Evolutionary conservation across 768 basidiomycete species (phyloP).

Genomic region (Xerocomellus dryophilus): DNA sequence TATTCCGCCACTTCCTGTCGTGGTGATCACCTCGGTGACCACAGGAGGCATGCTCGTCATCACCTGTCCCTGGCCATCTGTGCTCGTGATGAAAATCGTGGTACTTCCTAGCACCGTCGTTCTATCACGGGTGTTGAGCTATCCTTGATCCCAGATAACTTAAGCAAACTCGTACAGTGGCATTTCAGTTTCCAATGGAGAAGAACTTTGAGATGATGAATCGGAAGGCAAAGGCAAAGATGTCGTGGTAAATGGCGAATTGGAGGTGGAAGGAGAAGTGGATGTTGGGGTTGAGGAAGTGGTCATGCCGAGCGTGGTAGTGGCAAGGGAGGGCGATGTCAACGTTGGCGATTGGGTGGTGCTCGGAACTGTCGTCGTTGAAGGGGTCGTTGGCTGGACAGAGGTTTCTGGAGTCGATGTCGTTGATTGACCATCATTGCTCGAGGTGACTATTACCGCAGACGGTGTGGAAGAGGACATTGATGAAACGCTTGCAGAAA

Average conservation of each 20-base stretch:
- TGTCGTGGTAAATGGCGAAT: conserved; percentile 12
- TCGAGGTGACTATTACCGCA: conserved; percentile 16
- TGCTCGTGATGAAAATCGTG: conserved; percentile 56
- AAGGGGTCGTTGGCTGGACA: conserved; percentile 18
- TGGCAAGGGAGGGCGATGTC: conserved; percentile 5
- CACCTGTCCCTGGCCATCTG: conserved; percentile 50
- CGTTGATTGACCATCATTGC: conserved; percentile 16
- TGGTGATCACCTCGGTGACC: conserved; percentile 55
- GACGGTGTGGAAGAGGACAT: conserved; percentile 16
- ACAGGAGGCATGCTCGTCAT: conserved; percentile 51
- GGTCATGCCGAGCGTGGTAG: conserved; percentile 2
- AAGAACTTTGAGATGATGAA: conserved; percentile 7
- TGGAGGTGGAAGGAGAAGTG: conserved; percentile 12
- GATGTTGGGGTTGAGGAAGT: conserved; percentile 19
- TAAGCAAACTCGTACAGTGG: conserved; percentile 27
- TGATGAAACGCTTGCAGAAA: conserved; percentile 6
- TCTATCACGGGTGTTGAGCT: conserved; percentile 35
- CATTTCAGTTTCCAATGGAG: conserved; percentile 2
- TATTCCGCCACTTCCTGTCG: conserved; percentile 52
- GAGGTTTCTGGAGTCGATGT: conserved; percentile 20
- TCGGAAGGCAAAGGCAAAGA: conserved; percentile 4
- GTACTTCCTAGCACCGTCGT: conserved; percentile 47
- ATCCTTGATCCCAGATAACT: not conserved
- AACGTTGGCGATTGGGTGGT: conserved; percentile 11
- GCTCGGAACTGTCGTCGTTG: conserved; percentile 12